Evolutionary conservation across 306 rosid genomes (phyloP).

Genomic region (Oemleria cerasiformis): DNA sequence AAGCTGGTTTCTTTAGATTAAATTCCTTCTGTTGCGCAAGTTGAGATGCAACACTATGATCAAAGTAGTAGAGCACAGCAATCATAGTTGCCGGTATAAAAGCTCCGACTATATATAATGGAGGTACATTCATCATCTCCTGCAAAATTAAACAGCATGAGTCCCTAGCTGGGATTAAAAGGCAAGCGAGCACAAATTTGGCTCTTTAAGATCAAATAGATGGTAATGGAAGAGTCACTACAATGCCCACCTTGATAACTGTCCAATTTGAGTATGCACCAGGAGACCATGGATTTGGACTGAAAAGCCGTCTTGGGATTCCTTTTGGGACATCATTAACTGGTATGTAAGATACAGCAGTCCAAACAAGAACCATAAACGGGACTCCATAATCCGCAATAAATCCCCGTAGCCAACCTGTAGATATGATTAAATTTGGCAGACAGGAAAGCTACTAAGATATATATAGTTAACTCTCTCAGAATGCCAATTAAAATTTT

Average conservation of each 20-base stretch:
- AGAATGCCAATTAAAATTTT: conserved; percentile 13
- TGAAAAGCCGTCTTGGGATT: conserved; percentile 87
- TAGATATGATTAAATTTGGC: conserved; percentile 14
- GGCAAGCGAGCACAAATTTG: conserved; percentile 9
- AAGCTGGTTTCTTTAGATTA: conserved; percentile 88
- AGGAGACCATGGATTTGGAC: conserved; percentile 96
- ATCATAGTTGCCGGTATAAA: conserved; percentile 96
- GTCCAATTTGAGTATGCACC: conserved; percentile 98
- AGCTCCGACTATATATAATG: conserved; percentile 82
- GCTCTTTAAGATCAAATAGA: conserved; percentile 7
- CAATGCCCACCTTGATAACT: conserved; percentile 63
- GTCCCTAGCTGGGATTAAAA: conserved; percentile 22
- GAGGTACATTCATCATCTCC: conserved; percentile 91
- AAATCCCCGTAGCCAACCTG: conserved; percentile 81
- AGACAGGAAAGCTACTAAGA: conserved; percentile 19
- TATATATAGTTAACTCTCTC: not conserved
- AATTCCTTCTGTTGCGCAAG: conserved; percentile 94
- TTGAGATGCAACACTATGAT: conserved; percentile 96
- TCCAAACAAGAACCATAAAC: conserved; percentile 86
- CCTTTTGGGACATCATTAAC: conserved; percentile 77
- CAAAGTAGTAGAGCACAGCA: conserved; percentile 93
- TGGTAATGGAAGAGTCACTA: conserved; percentile 10
- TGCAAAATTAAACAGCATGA: conserved; percentile 44
- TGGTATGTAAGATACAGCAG: conserved; percentile 82
- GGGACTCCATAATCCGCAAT: conserved; percentile 97